Evolutionary conservation across 108 stramenopile species (phyloP), one percentile per base, ranked within the genome.

Genomic region (Skeletonema potamos): DNA sequence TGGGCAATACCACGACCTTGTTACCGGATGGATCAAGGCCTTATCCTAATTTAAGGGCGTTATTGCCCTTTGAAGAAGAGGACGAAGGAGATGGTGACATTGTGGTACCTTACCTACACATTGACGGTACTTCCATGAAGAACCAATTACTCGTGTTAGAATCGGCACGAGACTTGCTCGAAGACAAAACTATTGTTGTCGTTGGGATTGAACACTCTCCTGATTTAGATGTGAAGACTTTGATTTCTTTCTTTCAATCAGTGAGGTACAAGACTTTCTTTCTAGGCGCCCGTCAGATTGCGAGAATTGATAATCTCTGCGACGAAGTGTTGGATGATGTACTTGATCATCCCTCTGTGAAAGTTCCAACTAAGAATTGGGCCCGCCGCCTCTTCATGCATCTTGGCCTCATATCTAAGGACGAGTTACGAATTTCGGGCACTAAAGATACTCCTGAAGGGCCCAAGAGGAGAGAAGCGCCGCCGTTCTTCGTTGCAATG

Each of bases 401-500:
- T 18, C 30, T 73, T 18, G 75, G 81, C 6, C 68, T 76, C 48
- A 48, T 80, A 9, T 57, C 69, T 15, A 64, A 70, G 26, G 79
- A 80, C 11, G 79, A 80, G 33, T 41, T 80, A 33, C 73, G 79
- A 37, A 44, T 79, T 28, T 65, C 68, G 9, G 64, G 55, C 8
- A 65, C 58, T 36, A 36, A 41, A 67, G 15, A 17, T 13, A 61
- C 29, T 1, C 72, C 46, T 20, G 66, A 58, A 36, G 58, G 57
- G 20, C 67, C 63, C 11, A 84, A 77, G 33, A 48, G 39, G 32
- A 70, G 68, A 37, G 75, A 76, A 30, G 77, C 79, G 4, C 85
- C 85, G 22, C 85, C 85, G 1, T 85, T 82, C 79, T 85, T 85
- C 72, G 82, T 83, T 32, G 85, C 85, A 56, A 83, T 85, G 82